Evolutionary conservation across 176 grass and related monocot genomes (phyloP), one percentile per base, ranked within the genome.

Genomic region (Bolboschoenus planiculmis): DNA sequence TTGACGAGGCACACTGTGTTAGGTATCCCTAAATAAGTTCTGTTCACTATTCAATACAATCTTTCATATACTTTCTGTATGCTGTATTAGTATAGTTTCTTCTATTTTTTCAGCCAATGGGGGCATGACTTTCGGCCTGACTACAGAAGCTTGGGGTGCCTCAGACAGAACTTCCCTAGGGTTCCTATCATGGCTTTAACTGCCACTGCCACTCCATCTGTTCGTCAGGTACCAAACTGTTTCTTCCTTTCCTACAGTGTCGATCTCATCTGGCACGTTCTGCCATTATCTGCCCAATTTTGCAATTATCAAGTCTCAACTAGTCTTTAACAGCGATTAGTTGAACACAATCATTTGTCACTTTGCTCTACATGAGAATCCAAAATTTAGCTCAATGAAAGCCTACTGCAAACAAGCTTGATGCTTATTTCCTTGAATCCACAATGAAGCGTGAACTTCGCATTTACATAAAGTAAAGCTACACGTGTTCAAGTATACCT

Each of bases 1-100:
- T 95, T 83, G 95, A 98, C 47, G 95, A 98, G 83, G 95, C 92
- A 65, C 95, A 98, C 63, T 95, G 95, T 83, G 95, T 95, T 64
- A 98, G 95, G 95, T 94, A 74, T 76, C 33, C 29, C 84, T 68
- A 48, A 85, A 73, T 75, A 18, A 16, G 3, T 24, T 36, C 3
- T 77, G 18, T 82, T 29, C 21, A 48, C 71, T 75, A 75, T 13
- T 31, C 30, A 27, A 30, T 48, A 30, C 14, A 10, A 75, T 75
- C 26, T 30, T 14, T 70, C 9, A 85, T 75, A 13, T 35, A 21
- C 42, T 50, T 75, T 48, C 1, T 75, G 23, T 74, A 29, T 48
- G 24, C 40, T 30, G 24, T 75, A n/a, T n/a, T n/a, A 75, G 24
- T 75, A 30, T 48, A 30, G 50, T 30, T 46, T 84, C 84, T 76